A percentile compares a stretch with the other conserved stretches of the same genome.
Evolutionary conservation across 2,329 filamentous ascomycete species (phyloP).

Genomic region (Aspergillus sp.): DNA sequence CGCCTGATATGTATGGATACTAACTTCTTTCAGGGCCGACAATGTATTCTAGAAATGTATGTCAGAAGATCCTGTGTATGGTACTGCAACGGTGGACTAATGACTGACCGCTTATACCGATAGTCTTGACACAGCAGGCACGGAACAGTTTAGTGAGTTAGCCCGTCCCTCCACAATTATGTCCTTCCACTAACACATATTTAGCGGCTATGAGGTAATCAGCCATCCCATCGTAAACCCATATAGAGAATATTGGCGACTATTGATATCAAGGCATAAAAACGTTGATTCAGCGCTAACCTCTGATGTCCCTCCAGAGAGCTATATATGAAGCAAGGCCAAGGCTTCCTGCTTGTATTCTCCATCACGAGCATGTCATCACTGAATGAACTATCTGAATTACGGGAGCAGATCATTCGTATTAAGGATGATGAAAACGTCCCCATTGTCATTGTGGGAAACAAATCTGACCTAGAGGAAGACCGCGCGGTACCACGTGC

Average conservation of each 20-base stretch:
- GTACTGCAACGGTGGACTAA: not conserved
- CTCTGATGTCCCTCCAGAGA: constrained; percentile 52
- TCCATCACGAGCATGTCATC: constrained; percentile 84
- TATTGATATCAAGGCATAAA: not conserved
- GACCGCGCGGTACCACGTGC: constrained; percentile 75
- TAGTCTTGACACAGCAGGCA: constrained; percentile 84
- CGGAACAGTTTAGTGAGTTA: constrained; percentile 86
- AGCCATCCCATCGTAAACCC: not conserved
- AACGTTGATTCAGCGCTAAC: constrained; percentile 1
- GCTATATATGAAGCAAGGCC: constrained; percentile 89
- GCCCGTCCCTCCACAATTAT: not conserved
- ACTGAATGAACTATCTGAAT: constrained; percentile 74
- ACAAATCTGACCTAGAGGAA: constrained; percentile 88
- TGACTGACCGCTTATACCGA: constrained; percentile 14
- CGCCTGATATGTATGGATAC: constrained; percentile 26
- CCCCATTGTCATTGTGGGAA: constrained; percentile 86
- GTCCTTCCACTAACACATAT: constrained; percentile 16
- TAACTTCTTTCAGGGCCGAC: constrained; percentile 63
- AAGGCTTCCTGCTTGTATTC: constrained; percentile 89
- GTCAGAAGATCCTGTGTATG: constrained; percentile 27
- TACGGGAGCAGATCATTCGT: constrained; percentile 85
- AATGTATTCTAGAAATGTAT: constrained; percentile 88
- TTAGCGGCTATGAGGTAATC: constrained; percentile 59
- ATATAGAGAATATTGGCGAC: not conserved
- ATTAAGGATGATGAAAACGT: constrained; percentile 86